phyloP scores from a whole-genome alignment of 805 yeast genomes.

The Teunomyces barrocoloradensis region DNA sequence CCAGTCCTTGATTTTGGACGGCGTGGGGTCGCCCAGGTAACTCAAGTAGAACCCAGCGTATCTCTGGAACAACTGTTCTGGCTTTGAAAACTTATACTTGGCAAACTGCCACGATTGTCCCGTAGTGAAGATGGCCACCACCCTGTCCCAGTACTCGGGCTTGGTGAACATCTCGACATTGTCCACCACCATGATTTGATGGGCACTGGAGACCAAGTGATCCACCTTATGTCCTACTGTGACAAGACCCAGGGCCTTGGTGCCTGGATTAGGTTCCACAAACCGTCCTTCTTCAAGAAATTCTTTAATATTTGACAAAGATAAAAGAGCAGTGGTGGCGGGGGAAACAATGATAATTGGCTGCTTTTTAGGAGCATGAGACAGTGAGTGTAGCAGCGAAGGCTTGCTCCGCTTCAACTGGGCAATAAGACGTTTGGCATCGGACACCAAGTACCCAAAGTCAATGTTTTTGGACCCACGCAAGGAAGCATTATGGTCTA shows the following conservation, averaged over 20 bases:
- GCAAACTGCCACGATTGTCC: constrained; percentile 98
- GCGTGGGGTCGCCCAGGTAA: constrained; percentile 76
- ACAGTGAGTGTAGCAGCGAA: constrained; percentile 66
- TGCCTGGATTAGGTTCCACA: constrained; percentile 47
- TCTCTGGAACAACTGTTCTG: constrained; percentile 75
- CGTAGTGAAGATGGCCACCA: constrained; percentile 91
- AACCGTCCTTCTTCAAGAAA: constrained; percentile 68
- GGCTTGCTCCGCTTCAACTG: constrained; percentile 51
- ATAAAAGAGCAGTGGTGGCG: constrained; percentile 41
- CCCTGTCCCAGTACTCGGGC: constrained; percentile 98
- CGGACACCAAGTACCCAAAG: constrained; percentile 66
- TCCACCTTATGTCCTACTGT: constrained; percentile 57
- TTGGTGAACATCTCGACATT: constrained; percentile 78
- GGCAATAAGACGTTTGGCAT: constrained; percentile 57
- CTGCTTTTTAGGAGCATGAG: constrained; percentile 28
- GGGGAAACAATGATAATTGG: constrained; percentile 46
- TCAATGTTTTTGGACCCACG: constrained; percentile 67
- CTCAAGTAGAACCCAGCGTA: constrained; percentile 79
- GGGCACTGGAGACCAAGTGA: constrained; percentile 47
- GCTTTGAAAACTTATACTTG: constrained; percentile 78
- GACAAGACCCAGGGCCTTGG: constrained; percentile 38
- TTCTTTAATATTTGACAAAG: constrained; percentile 39
- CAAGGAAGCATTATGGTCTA: constrained; percentile 59
- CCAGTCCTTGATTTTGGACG: constrained; percentile 78
- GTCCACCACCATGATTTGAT: constrained; percentile 78